These are phyloP conservation scores for Fusarium ambrosium DNA, from an alignment of 2,329 filamentous ascomycete species.

Conservation along the genomic window DNA sequence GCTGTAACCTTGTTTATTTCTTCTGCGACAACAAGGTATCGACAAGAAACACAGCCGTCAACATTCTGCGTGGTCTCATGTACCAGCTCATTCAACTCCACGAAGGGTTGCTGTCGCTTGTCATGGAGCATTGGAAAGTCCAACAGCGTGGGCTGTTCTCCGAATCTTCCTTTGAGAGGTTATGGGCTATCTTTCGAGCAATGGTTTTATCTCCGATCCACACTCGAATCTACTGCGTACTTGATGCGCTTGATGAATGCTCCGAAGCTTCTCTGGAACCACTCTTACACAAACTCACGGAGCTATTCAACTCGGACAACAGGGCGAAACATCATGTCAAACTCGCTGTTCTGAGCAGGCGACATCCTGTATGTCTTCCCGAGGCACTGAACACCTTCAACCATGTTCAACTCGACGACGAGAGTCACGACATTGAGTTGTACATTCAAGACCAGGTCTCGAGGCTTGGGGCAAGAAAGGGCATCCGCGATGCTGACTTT, in stretches of 20 bases:
- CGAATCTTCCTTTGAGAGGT: conserved; percentile 5
- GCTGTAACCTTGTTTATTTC: conserved; percentile 16
- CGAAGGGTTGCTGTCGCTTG: background rate
- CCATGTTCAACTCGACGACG: background rate
- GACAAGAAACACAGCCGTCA: conserved; percentile 22
- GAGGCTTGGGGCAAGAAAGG: background rate
- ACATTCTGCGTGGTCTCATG: conserved; percentile 20
- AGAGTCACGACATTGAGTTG: background rate
- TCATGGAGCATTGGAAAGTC: conserved; percentile 13
- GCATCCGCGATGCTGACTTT: background rate
- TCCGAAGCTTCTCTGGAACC: background rate
- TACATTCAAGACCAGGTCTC: conserved; percentile 17
- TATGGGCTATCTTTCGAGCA: conserved; percentile 21
- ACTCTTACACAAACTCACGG: background rate
- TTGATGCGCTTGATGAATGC: conserved; percentile 31
- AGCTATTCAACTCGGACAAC: background rate
- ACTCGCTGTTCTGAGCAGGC: conserved; percentile 11
- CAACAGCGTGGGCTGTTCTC: conserved; percentile 11
- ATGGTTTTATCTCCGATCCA: conserved; percentile 4
- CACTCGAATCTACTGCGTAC: conserved; percentile 7
- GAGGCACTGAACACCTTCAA: background rate
- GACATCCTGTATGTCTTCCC: conserved; percentile 7
- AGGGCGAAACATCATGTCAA: background rate
- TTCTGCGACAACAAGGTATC: conserved; percentile 28
- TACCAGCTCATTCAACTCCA: conserved; percentile 18